Evolutionary conservation across 345 rosid genomes (phyloP), one percentile per base, ranked within the genome.

Genomic region (Raphanus sativus): DNA sequence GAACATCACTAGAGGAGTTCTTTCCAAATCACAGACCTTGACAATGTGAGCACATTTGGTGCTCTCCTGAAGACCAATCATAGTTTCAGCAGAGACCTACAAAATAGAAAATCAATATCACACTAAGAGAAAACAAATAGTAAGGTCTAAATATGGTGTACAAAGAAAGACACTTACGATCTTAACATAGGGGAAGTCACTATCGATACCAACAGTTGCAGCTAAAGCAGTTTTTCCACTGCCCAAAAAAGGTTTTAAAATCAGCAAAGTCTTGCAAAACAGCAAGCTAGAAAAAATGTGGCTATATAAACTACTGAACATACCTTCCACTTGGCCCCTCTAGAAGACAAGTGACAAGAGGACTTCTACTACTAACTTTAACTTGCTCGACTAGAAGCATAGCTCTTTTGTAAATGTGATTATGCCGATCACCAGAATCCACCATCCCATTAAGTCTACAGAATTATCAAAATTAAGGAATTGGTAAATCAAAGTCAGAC

Each of bases 151-250:
- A 25, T 55, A 70, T 45, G 17, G n/a, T 16, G 60, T 36, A 58
- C 3, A 12, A 60, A 67, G 75, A 78, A 62, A 5, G 38, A 7
- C 16, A 69, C 98, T 86, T 87, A 96, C 98, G 67, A 93, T 96
- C 89, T 96, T 93, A 69, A 96, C 99, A 80, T 90, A 96, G 25
- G 99, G 97, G 74, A 93, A 93, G 79, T 93, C 98, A 80, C 98
- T 96, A 78, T 89, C 91, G 68, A 91, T 90, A 72, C 99, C 99
- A 78, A 87, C 89, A 48, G 98, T 96, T 52, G 98, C 98, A 52
- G 98, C 98, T 83, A 96, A 42, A 6, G 99, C 98, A 77, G 97
- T 86, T 88, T 96, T 96, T 77, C 99, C 99, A 86, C 99, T 93
- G 89, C 69, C 58, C 81, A 77, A 71, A 65, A 30, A 60, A 6